Percentiles rank a stretch among this genome's conserved stretches.
Evolutionary conservation across 73 alveolate species (phyloP).

Genomic region (Paramecium pentaurelia): DNA sequence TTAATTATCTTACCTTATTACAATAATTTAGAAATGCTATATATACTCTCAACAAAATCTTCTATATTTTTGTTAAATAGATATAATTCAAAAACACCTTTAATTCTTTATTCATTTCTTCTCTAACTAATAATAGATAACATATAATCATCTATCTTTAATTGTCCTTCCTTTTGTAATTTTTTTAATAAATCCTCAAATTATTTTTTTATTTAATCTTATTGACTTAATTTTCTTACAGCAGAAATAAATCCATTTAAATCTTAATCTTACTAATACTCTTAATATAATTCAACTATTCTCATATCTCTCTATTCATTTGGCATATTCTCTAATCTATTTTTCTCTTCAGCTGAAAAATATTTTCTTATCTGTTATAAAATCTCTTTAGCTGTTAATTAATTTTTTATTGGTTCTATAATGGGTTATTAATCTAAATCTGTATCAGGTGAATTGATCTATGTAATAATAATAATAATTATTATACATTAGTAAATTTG

Average conservation of each 20-base stretch:
- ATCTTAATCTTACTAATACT: background rate
- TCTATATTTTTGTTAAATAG: background rate
- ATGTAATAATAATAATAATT: background rate
- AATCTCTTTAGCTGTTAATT: background rate
- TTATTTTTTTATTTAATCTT: background rate
- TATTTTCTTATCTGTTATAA: background rate
- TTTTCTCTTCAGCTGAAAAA: background rate
- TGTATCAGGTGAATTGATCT: background rate
- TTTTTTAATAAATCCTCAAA: background rate
- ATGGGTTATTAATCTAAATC: background rate
- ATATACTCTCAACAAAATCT: conserved; percentile 17
- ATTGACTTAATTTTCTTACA: background rate
- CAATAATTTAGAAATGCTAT: background rate
- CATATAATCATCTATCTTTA: conserved; percentile 1
- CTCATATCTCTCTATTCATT: background rate
- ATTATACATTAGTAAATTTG: background rate
- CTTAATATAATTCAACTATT: background rate
- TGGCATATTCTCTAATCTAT: background rate
- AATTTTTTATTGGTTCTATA: background rate
- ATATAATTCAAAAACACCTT: conserved; percentile 32
- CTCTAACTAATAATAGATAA: background rate
- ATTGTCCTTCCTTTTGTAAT: background rate
- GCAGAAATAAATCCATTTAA: conserved; percentile 8
- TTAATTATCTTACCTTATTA: background rate
- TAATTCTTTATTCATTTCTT: conserved; percentile 2